phyloP scores from a whole-genome alignment of 1,284 basidiomycete species.

The Sporisorium iseilematis-ciliati region DNA sequence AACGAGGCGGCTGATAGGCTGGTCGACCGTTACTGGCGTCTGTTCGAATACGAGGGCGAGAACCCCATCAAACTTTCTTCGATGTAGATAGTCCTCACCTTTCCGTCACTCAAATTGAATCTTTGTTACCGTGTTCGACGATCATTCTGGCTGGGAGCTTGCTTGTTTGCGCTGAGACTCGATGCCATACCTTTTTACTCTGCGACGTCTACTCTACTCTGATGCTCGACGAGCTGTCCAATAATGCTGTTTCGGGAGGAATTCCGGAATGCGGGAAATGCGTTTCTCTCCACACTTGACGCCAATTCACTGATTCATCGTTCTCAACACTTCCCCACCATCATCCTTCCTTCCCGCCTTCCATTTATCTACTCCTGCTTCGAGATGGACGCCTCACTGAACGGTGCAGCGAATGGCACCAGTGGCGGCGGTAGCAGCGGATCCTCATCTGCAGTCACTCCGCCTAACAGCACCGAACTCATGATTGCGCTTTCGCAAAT shows the following conservation, averaged over 20 bases:
- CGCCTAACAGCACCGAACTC: constrained; percentile 43
- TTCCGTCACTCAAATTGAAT: too few species aligned
- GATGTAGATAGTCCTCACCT: too few species aligned
- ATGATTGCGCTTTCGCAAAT: constrained; percentile 49
- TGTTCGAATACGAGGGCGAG: too few species aligned
- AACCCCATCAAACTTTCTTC: too few species aligned
- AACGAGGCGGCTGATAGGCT: too few species aligned
- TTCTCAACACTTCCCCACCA: constrained; percentile 1
- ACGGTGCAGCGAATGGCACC: neutral
- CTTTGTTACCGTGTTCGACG: too few species aligned
- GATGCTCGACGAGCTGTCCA: constrained; percentile 6
- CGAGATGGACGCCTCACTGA: constrained; percentile 3
- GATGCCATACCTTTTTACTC: too few species aligned
- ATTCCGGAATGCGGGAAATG: constrained; percentile 8
- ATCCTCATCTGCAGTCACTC: neutral
- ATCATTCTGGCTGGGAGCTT: too few species aligned
- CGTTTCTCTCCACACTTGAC: constrained; percentile 7
- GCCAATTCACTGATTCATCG: neutral
- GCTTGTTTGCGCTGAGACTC: too few species aligned
- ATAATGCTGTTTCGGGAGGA: neutral
- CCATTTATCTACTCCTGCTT: neutral
- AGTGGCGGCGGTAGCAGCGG: neutral
- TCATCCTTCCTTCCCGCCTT: neutral
- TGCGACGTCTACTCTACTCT: too few species aligned
- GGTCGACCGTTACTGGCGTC: too few species aligned